phyloP scores from a whole-genome alignment of 2,329 filamentous ascomycete species.

The Epichloe sp. region DNA sequence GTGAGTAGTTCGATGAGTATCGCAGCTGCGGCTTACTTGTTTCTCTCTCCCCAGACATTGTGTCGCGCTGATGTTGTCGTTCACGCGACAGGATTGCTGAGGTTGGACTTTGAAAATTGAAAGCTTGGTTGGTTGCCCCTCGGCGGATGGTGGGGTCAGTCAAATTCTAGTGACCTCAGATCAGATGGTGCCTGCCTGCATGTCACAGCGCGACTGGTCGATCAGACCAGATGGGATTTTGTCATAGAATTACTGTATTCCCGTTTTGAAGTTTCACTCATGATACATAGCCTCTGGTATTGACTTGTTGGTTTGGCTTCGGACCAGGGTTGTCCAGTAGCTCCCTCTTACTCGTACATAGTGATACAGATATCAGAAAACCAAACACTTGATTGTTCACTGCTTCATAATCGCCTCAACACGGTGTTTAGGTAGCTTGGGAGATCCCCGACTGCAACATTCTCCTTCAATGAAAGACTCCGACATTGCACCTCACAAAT shows the following conservation, averaged over 20 bases:
- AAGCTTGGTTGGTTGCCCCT: neutral
- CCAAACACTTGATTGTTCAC: neutral
- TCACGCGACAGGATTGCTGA: neutral
- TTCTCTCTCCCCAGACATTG: slow-evolving; percentile 23
- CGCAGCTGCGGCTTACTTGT: slow-evolving; percentile 12
- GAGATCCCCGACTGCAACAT: slow-evolving; percentile 35
- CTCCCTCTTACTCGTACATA: neutral
- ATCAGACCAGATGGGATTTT: too few species aligned
- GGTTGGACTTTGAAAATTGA: neutral
- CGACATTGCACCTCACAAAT: slow-evolving; percentile 72
- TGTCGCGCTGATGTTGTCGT: slow-evolving; percentile 1
- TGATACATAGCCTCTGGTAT: neutral
- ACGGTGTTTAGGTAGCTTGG: slow-evolving; percentile 30
- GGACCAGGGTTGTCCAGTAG: neutral
- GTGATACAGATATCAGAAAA: neutral
- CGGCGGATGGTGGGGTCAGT: neutral
- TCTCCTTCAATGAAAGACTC: slow-evolving; percentile 46
- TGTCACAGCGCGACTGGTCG: too few species aligned
- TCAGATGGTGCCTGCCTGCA: too few species aligned
- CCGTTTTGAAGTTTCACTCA: too few species aligned
- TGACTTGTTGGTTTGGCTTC: neutral
- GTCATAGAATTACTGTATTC: too few species aligned
- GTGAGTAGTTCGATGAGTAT: neutral
- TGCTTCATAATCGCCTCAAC: slow-evolving; percentile 35
- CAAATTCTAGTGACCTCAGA: neutral